phyloP scores from a whole-genome alignment of 129 eudicot genomes.

The Arctium lappa region DNA sequence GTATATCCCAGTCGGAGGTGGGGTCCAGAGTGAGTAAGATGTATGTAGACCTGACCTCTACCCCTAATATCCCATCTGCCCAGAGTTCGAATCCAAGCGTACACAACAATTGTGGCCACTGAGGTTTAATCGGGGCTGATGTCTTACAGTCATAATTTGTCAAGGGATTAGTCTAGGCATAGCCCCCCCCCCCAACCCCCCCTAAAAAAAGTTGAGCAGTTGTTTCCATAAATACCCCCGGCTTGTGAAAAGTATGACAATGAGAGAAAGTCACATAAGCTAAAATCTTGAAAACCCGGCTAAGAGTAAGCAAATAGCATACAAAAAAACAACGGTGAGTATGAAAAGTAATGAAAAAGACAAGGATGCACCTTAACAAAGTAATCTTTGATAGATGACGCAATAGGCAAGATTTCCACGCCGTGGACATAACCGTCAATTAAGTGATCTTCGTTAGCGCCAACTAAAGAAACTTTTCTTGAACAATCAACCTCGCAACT shows the following conservation, averaged over 20 bases:
- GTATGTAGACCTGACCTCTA: background rate
- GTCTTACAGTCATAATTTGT: too few species aligned
- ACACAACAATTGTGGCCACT: too few species aligned
- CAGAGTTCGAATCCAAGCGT: too few species aligned
- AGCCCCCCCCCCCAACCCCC: background rate
- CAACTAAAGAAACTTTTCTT: slow-evolving; percentile 40
- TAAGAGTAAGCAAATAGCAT: background rate
- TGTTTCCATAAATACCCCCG: background rate
- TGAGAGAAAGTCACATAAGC: too few species aligned
- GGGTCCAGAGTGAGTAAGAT: background rate
- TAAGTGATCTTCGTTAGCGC: slow-evolving; percentile 35
- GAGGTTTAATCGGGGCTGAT: too few species aligned
- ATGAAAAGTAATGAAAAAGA: slow-evolving; percentile 2
- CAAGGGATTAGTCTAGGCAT: too few species aligned
- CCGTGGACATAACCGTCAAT: slow-evolving; percentile 54
- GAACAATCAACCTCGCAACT: slow-evolving; percentile 30
- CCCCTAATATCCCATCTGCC: background rate
- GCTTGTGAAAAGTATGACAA: background rate
- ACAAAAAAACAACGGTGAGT: slow-evolving; percentile 4
- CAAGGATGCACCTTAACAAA: slow-evolving; percentile 49
- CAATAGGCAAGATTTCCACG: slow-evolving; percentile 42
- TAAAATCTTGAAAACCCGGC: too few species aligned
- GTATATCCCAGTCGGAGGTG: background rate
- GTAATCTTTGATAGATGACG: slow-evolving; percentile 42
- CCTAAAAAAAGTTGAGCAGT: background rate